These are phyloP conservation scores for Misopates orontium DNA, from an alignment of 257 asterid species.

Conservation along the genomic window DNA sequence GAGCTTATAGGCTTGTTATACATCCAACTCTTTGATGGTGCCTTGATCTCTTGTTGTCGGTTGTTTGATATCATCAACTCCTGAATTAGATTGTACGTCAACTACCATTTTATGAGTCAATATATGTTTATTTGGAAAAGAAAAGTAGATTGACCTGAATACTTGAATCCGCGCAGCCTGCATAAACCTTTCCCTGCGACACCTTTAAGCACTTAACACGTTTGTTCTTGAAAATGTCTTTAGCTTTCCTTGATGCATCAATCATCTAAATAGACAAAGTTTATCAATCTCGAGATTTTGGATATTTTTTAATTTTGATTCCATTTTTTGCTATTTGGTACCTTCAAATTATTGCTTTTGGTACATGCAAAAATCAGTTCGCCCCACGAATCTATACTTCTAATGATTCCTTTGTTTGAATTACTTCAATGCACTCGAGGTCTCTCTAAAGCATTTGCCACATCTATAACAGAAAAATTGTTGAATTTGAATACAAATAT, in stretches of 20 bases:
- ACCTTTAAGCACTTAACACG: slow-evolving; percentile 59
- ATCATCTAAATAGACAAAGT: slow-evolving; percentile 40
- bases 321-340: slow-evolving; percentile 18
- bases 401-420: slow-evolving; percentile 67
- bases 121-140: neutral
- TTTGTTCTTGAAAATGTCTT: slow-evolving; percentile 60
- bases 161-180: slow-evolving; percentile 85
- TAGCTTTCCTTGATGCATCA: slow-evolving; percentile 65
- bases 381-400: slow-evolving; percentile 56
- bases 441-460: slow-evolving; percentile 71
- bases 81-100: slow-evolving; percentile 32
- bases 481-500: neutral
- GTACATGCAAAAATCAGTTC: slow-evolving; percentile 64
- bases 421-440: slow-evolving; percentile 69
- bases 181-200: slow-evolving; percentile 72
- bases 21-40: slow-evolving; percentile 77
- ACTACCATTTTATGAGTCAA: neutral
- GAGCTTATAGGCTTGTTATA: slow-evolving; percentile 69
- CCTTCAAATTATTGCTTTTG: slow-evolving; percentile 73
- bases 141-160: slow-evolving; percentile 48
- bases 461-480: slow-evolving; percentile 38
- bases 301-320: neutral
- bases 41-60: slow-evolving; percentile 74
- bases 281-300: neutral
- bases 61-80: slow-evolving; percentile 59